These are phyloP conservation scores for Colletotrichum lindemuthianum DNA, from an alignment of 2,329 filamentous ascomycete genomes.

Conservation along the genomic window DNA sequence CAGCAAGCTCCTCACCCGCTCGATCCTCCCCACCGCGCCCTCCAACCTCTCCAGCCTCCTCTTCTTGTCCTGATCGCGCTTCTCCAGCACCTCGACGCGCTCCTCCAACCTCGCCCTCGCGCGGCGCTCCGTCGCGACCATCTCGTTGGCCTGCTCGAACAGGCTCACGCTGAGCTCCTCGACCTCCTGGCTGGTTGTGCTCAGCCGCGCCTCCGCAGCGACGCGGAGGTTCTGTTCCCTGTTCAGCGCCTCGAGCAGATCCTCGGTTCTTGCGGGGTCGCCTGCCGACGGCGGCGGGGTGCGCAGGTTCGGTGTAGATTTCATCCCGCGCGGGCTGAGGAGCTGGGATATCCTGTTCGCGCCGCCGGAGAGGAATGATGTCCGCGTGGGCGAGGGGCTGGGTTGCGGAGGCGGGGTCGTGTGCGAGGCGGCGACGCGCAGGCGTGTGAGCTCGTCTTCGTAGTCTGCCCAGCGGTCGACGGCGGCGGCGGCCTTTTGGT, in stretches of 20 bases:
- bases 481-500: constrained; percentile 74
- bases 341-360: constrained; percentile 56
- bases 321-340: constrained; percentile 52
- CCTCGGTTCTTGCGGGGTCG: constrained; percentile 49
- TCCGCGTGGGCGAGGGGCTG: constrained; percentile 46
- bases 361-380: constrained; percentile 59
- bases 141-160: constrained; percentile 87
- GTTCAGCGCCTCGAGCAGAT: constrained; percentile 71
- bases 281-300: constrained; percentile 37
- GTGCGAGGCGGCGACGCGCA: constrained; percentile 53
- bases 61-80: constrained; percentile 75
- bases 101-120: constrained; percentile 78
- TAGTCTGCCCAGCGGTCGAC: constrained; percentile 79
- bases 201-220: constrained; percentile 74
- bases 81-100: constrained; percentile 74
- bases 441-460: constrained; percentile 76
- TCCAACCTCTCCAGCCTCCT: constrained; percentile 76
- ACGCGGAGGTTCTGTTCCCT: constrained; percentile 74
- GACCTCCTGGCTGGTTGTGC: constrained; percentile 75
- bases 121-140: constrained; percentile 81
- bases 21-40: constrained; percentile 75
- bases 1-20: constrained; percentile 73
- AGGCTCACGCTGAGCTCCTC: constrained; percentile 80
- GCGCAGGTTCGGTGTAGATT: constrained; percentile 54
- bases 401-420: constrained; percentile 38